phyloP scores from a whole-genome alignment of 176 grass and related monocot species.

The Secale cereale region DNA sequence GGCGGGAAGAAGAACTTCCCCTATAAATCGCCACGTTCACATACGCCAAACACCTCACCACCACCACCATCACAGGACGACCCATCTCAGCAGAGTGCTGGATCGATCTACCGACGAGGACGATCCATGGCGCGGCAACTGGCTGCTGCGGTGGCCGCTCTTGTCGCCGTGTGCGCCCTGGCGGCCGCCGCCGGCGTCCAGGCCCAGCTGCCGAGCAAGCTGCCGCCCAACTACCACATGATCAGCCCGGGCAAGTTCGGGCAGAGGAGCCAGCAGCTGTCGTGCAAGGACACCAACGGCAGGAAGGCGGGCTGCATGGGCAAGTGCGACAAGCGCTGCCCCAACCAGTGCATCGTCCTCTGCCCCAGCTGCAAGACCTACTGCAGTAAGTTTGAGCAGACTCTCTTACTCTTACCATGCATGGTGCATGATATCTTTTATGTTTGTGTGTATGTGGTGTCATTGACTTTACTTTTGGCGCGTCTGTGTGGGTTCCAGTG shows the following conservation, averaged over 20 bases:
- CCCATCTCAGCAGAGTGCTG: no score
- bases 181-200: background rate
- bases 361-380: constrained; percentile 50
- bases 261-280: constrained; percentile 10
- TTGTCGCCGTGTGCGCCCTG: background rate
- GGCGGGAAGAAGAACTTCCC: background rate
- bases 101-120: no score
- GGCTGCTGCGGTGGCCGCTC: background rate
- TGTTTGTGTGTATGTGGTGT: no score
- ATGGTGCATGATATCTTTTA: no score
- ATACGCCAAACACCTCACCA: background rate
- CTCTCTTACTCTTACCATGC: no score
- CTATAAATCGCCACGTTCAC: background rate
- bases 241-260: constrained; percentile 1
- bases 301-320: background rate
- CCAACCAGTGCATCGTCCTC: constrained; percentile 45
- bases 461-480: background rate
- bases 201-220: background rate
- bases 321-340: constrained; percentile 35
- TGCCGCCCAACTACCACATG: background rate
- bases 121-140: background rate
- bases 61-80: background rate
- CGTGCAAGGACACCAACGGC: background rate
- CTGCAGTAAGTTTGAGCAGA: constrained; percentile 32
- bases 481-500: background rate